These are phyloP conservation scores for Solanum sitiens DNA, from an alignment of 257 asterid genomes.

Conservation along the genomic window DNA sequence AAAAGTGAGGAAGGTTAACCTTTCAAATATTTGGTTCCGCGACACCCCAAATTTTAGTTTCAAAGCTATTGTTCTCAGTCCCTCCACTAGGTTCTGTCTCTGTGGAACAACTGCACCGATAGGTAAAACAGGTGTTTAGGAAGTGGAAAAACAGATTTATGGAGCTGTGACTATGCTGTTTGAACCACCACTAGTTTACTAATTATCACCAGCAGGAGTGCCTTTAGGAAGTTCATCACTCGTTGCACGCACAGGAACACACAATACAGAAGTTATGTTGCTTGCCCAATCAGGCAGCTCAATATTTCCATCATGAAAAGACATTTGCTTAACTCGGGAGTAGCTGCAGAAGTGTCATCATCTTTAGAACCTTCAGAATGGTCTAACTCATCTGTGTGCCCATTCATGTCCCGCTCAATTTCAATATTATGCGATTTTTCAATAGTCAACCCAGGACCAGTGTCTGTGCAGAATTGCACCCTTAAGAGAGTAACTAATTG, in stretches of 20 bases:
- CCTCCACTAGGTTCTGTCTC: conserved; percentile 83
- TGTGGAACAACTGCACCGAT: conserved; percentile 49
- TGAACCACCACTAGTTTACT: conserved; percentile 1
- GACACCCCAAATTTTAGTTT: conserved; percentile 64
- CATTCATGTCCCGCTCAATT: conserved; percentile 54
- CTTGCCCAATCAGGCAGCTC: conserved; percentile 87
- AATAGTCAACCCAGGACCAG: conserved; percentile 94
- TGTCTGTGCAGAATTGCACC: conserved; percentile 83
- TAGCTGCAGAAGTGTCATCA: conserved; percentile 17
- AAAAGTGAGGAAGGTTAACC: conserved; percentile 25
- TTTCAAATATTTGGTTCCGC: conserved; percentile 84
- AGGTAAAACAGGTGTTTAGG: conserved; percentile 6
- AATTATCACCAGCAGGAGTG: conserved; percentile 66
- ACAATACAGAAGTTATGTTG: conserved; percentile 61
- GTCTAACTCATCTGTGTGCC: conserved; percentile 15
- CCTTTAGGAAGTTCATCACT: conserved; percentile 73
- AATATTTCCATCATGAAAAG: conserved; percentile 56
- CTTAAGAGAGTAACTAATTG: conserved; percentile 70
- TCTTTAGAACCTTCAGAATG: conserved; percentile 8
- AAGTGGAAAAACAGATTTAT: neutral
- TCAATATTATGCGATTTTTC: conserved; percentile 58
- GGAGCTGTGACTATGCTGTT: neutral
- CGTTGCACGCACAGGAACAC: conserved; percentile 76
- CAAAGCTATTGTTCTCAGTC: conserved; percentile 90
- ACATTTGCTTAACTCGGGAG: conserved; percentile 41